Base-by-base conservation (phyloP, 108 stramenopile genomes). In the Parmales sp. region DNA sequence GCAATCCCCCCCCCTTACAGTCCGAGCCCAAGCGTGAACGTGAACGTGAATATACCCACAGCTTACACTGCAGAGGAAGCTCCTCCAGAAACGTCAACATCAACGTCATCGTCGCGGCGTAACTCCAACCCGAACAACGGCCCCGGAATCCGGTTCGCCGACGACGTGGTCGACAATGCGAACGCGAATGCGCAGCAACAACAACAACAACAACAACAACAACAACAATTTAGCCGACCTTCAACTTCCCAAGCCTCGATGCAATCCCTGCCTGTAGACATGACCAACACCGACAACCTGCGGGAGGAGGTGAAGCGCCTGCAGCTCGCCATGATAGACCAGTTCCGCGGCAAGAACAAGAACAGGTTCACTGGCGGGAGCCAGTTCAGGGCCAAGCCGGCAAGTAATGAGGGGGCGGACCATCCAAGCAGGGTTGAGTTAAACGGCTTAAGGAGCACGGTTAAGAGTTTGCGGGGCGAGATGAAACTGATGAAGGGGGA, bases 281-380 rank as follows among this genome's bases (percentile, higher is more conserved):
- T 23, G 22, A 48, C 19, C 46, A 48, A 48, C 46, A 23, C 46
- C 11, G 46, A 48, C 22, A n/a, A 48, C 3, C 46, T 48, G 8
- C 46, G 46, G 13, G 46, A 48, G 46, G 46, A 48, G 46, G 46
- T 48, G 46, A 48, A 48, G 46, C 19, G 46, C 22, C 46, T 48
- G 8, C 46, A 48, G 46, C 46, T 48, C 11, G 46, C 46, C 46
- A 48, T 48, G 46, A 48, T 48, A 4, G 46, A 48, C 16, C 46
- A 48, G 16, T 48, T 48, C 16, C 16, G 46, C 4, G 46, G 46
- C 46, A 48, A 4, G 22, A 48, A 48, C 46, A 48, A 48, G 46
- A 48, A 48, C 46, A 50, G 49, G 23, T 60, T 60, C 31, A 60
- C 54, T 13, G 54, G 54, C n/a, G 54, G 54, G n/a, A 34, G 29